A percentile compares a stretch with the other conserved stretches of the same genome.
These are phyloP conservation scores for Eucalyptus victrix DNA, from an alignment of 345 rosid genomes.

Conservation along the genomic window DNA sequence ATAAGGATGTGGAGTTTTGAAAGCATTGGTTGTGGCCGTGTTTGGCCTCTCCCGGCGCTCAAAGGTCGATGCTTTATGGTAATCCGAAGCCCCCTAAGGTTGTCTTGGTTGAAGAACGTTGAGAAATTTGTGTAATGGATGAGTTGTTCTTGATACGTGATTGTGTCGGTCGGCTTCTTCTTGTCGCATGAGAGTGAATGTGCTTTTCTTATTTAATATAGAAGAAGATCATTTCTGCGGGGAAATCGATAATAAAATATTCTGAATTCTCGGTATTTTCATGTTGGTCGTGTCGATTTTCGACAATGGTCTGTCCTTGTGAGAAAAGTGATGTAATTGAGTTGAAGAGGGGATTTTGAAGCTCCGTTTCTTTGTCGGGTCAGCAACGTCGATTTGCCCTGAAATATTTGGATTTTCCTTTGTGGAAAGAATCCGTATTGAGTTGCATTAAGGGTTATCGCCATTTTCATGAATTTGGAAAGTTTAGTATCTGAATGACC, in stretches of 20 bases:
- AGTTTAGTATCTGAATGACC: not conserved
- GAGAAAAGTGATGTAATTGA: not conserved
- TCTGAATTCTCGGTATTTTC: not conserved
- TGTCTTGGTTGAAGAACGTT: not conserved
- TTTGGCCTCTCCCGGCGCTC: not conserved
- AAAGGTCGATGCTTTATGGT: not conserved
- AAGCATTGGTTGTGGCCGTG: not conserved
- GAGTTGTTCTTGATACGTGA: not conserved
- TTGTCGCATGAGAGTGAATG: not conserved
- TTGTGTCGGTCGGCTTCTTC: not conserved
- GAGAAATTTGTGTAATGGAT: not conserved
- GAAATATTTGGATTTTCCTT: not conserved
- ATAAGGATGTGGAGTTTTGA: slow-evolving; percentile 55
- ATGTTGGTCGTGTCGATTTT: not conserved
- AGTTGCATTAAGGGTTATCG: not conserved
- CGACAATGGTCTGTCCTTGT: not conserved
- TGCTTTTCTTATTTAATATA: not conserved
- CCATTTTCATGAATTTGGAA: not conserved
- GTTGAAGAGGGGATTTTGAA: not conserved
- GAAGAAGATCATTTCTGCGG: not conserved
- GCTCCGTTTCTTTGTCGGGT: not conserved
- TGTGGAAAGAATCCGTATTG: not conserved
- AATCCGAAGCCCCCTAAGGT: not conserved
- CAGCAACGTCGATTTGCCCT: not conserved
- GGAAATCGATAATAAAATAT: not conserved